phyloP scores from a whole-genome alignment of 768 basidiomycete species.

The Kwoniella botswanensis region DNA sequence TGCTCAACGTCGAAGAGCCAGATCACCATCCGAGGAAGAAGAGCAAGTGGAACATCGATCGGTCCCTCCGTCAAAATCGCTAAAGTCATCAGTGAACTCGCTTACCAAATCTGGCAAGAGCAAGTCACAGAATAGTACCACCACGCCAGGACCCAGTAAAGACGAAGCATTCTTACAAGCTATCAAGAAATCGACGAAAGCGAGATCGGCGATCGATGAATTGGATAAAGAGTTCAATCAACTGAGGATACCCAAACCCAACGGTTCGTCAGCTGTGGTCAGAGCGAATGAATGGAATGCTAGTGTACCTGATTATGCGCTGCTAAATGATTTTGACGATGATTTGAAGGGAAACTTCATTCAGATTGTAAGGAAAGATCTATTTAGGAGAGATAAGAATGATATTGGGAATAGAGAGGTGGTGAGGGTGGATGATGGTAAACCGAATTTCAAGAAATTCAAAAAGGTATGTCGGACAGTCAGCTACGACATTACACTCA shows the following conservation, averaged over 20 bases:
- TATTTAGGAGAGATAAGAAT: constrained; percentile 53
- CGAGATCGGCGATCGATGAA: constrained; percentile 52
- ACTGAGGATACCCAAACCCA: constrained; percentile 49
- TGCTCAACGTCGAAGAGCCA: constrained; percentile 2
- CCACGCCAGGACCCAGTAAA: constrained; percentile 17
- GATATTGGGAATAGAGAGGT: constrained; percentile 13
- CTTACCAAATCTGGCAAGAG: not conserved
- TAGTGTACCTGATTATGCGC: constrained; percentile 42
- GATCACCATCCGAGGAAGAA: constrained; percentile 36
- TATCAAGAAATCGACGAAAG: constrained; percentile 44
- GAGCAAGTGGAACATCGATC: constrained; percentile 21
- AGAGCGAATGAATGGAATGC: constrained; percentile 30
- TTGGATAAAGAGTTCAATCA: constrained; percentile 57
- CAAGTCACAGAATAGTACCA: constrained; percentile 7
- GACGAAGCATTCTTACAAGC: constrained; percentile 54
- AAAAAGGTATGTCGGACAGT: constrained; percentile 48
- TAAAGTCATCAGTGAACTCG: not conserved
- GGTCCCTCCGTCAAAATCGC: not conserved
- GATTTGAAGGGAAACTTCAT: constrained; percentile 56
- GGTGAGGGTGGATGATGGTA: constrained; percentile 33
- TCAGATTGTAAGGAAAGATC: constrained; percentile 51
- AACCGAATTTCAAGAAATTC: constrained; percentile 58
- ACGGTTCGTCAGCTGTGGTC: constrained; percentile 16
- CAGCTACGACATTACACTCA: not conserved
- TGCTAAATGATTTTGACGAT: constrained; percentile 51